These are phyloP conservation scores for Sporobolomyces phaffii DNA, from an alignment of 768 basidiomycete genomes.

Conservation along the genomic window DNA sequence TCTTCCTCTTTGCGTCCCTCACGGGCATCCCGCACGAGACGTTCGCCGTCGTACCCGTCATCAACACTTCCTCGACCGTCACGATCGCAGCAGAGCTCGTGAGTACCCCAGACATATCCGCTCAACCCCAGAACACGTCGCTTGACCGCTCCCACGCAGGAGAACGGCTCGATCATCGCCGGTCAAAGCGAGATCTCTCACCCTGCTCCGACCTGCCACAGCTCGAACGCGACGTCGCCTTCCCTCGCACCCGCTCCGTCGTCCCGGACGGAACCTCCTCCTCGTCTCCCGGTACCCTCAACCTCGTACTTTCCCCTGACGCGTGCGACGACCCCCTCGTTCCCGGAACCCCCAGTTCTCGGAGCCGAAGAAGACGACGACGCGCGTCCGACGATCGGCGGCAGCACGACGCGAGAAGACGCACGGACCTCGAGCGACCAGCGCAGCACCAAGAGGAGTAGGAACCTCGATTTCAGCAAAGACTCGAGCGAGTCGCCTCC, in stretches of 20 bases:
- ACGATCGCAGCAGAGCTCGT: constrained; percentile 66
- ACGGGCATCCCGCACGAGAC: constrained; percentile 70
- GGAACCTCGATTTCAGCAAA: constrained; percentile 38
- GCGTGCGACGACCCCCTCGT: constrained; percentile 28
- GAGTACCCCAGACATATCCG: not conserved
- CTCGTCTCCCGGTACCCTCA: not conserved
- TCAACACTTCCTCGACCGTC: constrained; percentile 91
- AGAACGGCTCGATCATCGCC: constrained; percentile 24
- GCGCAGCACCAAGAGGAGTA: not conserved
- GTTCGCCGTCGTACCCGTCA: constrained; percentile 74
- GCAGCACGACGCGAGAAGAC: not conserved
- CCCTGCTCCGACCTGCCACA: not conserved
- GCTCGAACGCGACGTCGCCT: not conserved
- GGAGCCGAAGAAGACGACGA: constrained; percentile 36
- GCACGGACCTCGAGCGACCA: not conserved
- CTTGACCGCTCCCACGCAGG: too few relatives aligned
- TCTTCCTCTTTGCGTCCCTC: constrained; percentile 74
- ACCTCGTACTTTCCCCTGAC: constrained; percentile 22
- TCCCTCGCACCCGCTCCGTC: not conserved
- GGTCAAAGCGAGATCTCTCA: constrained; percentile 37
- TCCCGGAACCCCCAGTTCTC: constrained; percentile 33
- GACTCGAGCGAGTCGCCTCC: constrained; percentile 3
- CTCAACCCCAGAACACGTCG: too few relatives aligned
- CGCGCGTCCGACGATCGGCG: not conserved
- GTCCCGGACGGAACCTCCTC: not conserved